Conservation (phyloP, 257 asterid genomes). For the Eustoma russellianum region DNA sequence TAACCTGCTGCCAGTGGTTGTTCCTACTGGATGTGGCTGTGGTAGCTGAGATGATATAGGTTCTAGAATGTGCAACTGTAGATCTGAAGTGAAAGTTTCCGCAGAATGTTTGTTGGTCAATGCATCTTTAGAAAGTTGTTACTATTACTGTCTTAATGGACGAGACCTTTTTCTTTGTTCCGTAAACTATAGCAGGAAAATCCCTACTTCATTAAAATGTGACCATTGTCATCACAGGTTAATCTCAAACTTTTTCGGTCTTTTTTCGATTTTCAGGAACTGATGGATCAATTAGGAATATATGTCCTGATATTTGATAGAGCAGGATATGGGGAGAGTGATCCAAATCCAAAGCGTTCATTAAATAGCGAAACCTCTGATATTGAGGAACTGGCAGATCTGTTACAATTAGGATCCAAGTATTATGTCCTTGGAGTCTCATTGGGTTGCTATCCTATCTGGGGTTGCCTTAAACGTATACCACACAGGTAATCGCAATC, state of each 20-base stretch:
- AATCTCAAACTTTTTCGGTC: not conserved
- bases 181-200: not conserved
- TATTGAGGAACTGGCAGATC: conserved; percentile 9
- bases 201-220: not conserved
- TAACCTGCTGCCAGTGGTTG: no score
- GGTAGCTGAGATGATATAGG: no score
- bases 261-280: not conserved
- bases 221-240: not conserved
- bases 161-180: no score
- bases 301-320: conserved; percentile 1
- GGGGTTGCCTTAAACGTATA: conserved; percentile 6
- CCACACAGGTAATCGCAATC: not conserved
- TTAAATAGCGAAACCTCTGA: not conserved
- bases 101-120: no score
- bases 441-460: not conserved
- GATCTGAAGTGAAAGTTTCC: no score
- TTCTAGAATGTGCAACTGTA: no score
- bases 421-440: conserved; percentile 5
- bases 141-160: no score
- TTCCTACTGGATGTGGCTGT: no score
- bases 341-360: conserved; percentile 8
- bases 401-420: not conserved
- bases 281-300: not conserved
- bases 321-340: conserved; percentile 12
- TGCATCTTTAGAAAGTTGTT: no score